phyloP scores from a whole-genome alignment of 1,139 yeast genomes.

The Blastobotrys malaysiensis region DNA sequence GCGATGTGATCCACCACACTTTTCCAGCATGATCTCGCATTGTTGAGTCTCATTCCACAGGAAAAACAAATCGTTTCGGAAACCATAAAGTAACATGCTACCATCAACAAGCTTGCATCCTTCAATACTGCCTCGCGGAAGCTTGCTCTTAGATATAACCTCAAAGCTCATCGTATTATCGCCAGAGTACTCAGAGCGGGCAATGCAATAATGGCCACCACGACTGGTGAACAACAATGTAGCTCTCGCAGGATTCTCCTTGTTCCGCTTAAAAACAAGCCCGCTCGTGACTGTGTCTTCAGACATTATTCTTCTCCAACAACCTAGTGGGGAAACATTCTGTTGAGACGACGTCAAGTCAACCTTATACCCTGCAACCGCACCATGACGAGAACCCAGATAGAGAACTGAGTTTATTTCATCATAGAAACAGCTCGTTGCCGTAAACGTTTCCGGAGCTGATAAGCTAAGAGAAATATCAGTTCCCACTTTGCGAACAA shows the following conservation, averaged over 20 bases:
- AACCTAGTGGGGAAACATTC: constrained; percentile 19
- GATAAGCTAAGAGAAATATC: constrained; percentile 13
- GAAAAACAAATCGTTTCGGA: constrained; percentile 71
- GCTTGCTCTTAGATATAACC: constrained; percentile 43
- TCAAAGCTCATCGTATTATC: constrained; percentile 39
- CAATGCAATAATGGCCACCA: constrained; percentile 24
- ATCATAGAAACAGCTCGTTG: constrained; percentile 52
- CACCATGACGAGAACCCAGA: constrained; percentile 69
- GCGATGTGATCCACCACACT: constrained; percentile 93
- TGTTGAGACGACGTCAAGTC: constrained; percentile 20
- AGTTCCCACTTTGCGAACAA: constrained; percentile 39
- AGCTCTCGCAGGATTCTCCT: background rate
- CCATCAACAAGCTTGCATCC: constrained; percentile 49
- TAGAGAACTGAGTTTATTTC: constrained; percentile 37
- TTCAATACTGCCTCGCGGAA: constrained; percentile 74
- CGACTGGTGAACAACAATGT: constrained; percentile 25
- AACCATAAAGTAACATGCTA: constrained; percentile 70
- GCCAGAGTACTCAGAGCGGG: constrained; percentile 14
- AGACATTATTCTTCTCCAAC: constrained; percentile 51
- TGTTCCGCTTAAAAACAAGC: background rate
- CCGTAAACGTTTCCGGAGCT: constrained; percentile 44
- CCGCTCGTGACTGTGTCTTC: constrained; percentile 67
- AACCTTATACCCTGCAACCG: constrained; percentile 53
- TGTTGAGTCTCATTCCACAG: constrained; percentile 80
- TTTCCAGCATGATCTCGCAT: constrained; percentile 58